These are phyloP conservation scores for Pseudocercospora vitis DNA, from an alignment of 2,329 filamentous ascomycete species.

Conservation along the genomic window DNA sequence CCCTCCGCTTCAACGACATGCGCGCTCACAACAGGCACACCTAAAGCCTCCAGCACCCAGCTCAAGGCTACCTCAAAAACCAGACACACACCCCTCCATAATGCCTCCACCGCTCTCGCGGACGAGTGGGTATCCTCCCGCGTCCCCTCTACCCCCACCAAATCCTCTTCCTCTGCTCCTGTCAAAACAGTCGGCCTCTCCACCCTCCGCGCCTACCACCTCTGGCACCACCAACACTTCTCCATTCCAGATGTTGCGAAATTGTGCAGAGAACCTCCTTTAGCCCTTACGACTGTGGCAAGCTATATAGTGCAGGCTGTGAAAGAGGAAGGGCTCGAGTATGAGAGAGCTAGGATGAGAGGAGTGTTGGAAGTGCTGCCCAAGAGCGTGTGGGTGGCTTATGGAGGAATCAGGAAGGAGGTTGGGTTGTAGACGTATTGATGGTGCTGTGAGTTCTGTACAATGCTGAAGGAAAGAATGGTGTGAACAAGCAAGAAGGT, in stretches of 20 bases:
- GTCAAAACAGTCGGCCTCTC: constrained; percentile 10
- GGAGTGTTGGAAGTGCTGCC: constrained; percentile 32
- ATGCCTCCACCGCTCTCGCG: background rate
- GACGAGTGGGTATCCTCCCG: constrained; percentile 16
- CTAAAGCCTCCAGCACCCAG: background rate
- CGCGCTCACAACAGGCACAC: background rate
- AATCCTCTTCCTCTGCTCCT: background rate
- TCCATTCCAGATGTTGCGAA: constrained; percentile 52
- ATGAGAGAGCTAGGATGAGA: constrained; percentile 39
- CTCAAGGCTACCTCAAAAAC: background rate
- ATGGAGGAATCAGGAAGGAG: constrained; percentile 1
- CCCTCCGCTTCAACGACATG: no score
- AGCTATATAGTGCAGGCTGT: constrained; percentile 61
- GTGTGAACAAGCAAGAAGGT: no score
- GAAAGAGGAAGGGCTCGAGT: constrained; percentile 52
- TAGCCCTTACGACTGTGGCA: constrained; percentile 57
- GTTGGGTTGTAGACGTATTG: background rate
- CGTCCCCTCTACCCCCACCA: background rate
- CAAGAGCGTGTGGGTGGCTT: constrained; percentile 18
- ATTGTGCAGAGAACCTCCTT: constrained; percentile 61
- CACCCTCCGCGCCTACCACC: constrained; percentile 56
- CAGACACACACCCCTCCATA: constrained; percentile 3
- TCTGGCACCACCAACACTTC: constrained; percentile 62
- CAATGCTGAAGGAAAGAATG: no score
- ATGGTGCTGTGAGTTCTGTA: no score